Base-by-base conservation (phyloP, 495 filamentous ascomycete species). In the Neurospora hispaniola region DNA sequence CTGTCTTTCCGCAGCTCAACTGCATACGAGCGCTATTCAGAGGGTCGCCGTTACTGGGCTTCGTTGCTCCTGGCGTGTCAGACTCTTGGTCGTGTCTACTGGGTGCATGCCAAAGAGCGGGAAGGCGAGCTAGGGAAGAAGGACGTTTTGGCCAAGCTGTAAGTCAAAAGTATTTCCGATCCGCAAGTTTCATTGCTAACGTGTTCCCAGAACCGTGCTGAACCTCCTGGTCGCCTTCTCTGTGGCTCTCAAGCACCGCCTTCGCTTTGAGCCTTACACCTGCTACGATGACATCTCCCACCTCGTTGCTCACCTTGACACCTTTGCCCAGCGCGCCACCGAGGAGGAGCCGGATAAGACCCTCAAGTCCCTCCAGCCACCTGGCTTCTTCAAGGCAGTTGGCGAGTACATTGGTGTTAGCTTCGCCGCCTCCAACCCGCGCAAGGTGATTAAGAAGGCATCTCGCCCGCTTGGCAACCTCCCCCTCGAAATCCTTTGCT, bases 201-300 rank as follows among this genome's bases (percentile, higher is more conserved):
- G 62, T n/a, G 39, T 27, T 9, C 9, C 66, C 74, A 89, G 89
- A 54, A 89, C 93, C 2, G 91, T 90, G 3, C 87, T 96, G 79
- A 96, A 96, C 79, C 87, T 97, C 46, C 86, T 96, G 73, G 86
- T 93, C 20, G 93, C 92, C 3, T 97, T 91, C 78, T 86, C 90
- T 41, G 85, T 92, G 9, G 81, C 93, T 1, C 85, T 95, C 70
- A 96, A 95, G 79, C 93, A 95, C 83, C 90, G 89, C 78, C 88
- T 97, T n/a, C 92, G 94, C 35, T 94, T 94, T 78, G 93, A 97
- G 77, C 92, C 93, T 0, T 93, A 92, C 80, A 88, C 91, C 27
- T 89, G 90, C 71, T 95, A 96, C 77, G 86, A 86, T 9, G 91
- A 93, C 76, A 82, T 93, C 11, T 74, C 82, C 6, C 83, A 84